phyloP scores from a whole-genome alignment of 1,284 basidiomycete genomes.

The Ganoderma meredithae region DNA sequence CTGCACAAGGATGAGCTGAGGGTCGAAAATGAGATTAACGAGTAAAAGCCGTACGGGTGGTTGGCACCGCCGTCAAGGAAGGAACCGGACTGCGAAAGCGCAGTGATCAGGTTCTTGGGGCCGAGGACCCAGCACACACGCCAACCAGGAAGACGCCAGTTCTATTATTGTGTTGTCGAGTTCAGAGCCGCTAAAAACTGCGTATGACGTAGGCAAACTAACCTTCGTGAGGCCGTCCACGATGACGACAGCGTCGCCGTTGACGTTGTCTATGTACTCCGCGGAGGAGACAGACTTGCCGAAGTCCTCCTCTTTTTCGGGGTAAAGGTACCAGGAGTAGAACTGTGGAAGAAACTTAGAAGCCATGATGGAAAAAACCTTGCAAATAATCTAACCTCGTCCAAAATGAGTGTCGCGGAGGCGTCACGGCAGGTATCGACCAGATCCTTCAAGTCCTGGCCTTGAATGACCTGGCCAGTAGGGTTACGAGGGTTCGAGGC shows the following conservation, averaged over 20 bases:
- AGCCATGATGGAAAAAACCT: not conserved
- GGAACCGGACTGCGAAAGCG: slow-evolving; percentile 87
- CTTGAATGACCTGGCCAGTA: slow-evolving; percentile 83
- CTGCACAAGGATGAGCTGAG: too few relatives aligned
- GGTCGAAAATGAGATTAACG: too few relatives aligned
- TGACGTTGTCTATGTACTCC: slow-evolving; percentile 85
- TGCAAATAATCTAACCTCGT: slow-evolving; percentile 67
- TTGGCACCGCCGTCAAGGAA: slow-evolving; percentile 92
- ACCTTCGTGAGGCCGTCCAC: slow-evolving; percentile 95
- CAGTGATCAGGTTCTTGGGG: slow-evolving; percentile 87
- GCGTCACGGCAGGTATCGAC: slow-evolving; percentile 76
- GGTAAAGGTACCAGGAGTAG: slow-evolving; percentile 94
- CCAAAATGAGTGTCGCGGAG: slow-evolving; percentile 82
- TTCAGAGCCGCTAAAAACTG: not conserved
- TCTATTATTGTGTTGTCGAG: slow-evolving; percentile 49
- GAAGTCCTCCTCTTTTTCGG: slow-evolving; percentile 74
- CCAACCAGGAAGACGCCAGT: slow-evolving; percentile 93
- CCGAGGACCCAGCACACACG: slow-evolving; percentile 96
- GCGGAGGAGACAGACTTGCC: slow-evolving; percentile 88
- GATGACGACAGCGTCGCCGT: slow-evolving; percentile 84
- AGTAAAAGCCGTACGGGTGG: slow-evolving; percentile 83
- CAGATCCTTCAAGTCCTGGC: slow-evolving; percentile 82
- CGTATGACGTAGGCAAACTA: slow-evolving; percentile 17
- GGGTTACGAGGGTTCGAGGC: slow-evolving; percentile 94
- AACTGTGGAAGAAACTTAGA: slow-evolving; percentile 57